Evolutionary conservation across 331 rosid genomes (phyloP), one percentile per base, ranked within the genome.

Genomic region (Rhamnella rubrinervis): DNA sequence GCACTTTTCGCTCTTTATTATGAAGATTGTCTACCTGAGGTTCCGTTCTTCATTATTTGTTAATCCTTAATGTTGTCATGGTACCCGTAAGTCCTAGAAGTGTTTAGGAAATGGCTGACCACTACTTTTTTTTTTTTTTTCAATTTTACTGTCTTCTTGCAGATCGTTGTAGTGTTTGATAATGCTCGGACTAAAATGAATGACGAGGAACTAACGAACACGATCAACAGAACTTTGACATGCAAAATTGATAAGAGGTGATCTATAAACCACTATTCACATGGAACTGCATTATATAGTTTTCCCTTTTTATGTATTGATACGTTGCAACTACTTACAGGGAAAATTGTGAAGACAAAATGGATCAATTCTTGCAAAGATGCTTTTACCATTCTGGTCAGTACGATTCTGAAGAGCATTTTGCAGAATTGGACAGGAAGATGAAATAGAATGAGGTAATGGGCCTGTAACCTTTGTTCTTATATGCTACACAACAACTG

Each of bases 1-100:
- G 98, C 98, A 9, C 97, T 93, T 64, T 93, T 93, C 75, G 98
- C 98, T 51, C 96, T 93, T 60, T 93, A 77, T 61, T 93, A 93
- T 60, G 98, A 93, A 74, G 96, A 84, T 84, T 93, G 84, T 70
- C 82, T 93, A 55, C 98, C 97, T 21, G 76, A 90, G 97, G 98
- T 93, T 63, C 53, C 14, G 38, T 73, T 77, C 77, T 35, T 55
- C 23, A 13, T 55, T 55, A 52, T 56, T 71, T 20, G 9, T 31
- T 72, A 68, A 59, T 14, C 47, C 60, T 25, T 57, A 17, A 37
- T 60, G 28, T 56, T 71, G 47, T 58, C 50, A 58, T n/a, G 50
- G 35, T 21, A 15, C 60, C 67, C 16, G 28, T 49, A 55, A 35
- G 18, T 58, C 41, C 38, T 58, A 23, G 40, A 41, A 21, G 37